phyloP scores from a whole-genome alignment of 257 asterid species.

The Solanum corneliomulleri region DNA sequence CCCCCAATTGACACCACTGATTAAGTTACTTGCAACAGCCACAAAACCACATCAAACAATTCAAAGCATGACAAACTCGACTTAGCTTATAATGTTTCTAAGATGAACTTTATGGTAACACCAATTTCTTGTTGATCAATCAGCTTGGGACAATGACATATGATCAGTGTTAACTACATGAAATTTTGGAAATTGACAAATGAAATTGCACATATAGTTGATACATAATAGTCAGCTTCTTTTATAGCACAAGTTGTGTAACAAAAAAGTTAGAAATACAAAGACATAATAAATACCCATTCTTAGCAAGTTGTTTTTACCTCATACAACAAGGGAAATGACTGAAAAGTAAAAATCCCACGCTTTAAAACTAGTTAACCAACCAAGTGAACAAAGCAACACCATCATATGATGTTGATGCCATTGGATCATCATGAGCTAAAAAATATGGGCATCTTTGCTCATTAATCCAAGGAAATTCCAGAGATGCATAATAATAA shows the following conservation, averaged over 20 bases:
- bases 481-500: background rate
- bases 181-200: background rate
- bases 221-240: background rate
- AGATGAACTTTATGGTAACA: background rate
- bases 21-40: background rate
- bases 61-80: background rate
- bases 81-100: background rate
- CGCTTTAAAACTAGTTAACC: background rate
- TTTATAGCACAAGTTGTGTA: background rate
- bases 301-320: background rate
- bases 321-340: background rate
- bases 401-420: background rate
- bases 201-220: background rate
- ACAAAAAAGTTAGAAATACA: background rate
- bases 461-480: background rate
- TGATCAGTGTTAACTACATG: slow-evolving; percentile 22
- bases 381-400: background rate
- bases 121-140: slow-evolving; percentile 26
- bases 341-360: background rate
- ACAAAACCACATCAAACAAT: background rate
- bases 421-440: background rate
- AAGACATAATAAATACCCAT: background rate
- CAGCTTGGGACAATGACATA: slow-evolving; percentile 53
- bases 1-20: background rate
- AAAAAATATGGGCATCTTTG: background rate